Conservation (phyloP, 2,329 filamentous ascomycete genomes). For the Metarhizium rileyi region DNA sequence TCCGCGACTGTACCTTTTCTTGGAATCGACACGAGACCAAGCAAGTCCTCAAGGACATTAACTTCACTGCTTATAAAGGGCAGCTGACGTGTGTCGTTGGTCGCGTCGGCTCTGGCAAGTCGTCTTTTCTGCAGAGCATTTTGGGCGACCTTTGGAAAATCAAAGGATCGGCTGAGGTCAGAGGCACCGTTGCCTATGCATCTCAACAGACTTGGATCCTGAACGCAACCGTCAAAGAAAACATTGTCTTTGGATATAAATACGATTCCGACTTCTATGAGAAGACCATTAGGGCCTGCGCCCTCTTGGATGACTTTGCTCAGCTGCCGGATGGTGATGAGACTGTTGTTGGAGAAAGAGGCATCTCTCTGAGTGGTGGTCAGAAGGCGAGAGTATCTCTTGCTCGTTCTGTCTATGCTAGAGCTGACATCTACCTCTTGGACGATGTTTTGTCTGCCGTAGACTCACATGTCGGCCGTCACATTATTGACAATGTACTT, state of each 20-base stretch:
- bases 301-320: constrained; percentile 80
- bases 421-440: constrained; percentile 90
- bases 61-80: constrained; percentile 83
- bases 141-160: constrained; percentile 89
- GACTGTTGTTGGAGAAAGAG: constrained; percentile 91
- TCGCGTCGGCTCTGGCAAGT: constrained; percentile 90
- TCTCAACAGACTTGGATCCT: constrained; percentile 93
- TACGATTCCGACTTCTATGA: constrained; percentile 94
- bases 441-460: constrained; percentile 94
- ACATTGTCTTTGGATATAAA: constrained; percentile 91
- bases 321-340: constrained; percentile 92
- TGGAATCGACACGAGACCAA: constrained; percentile 79
- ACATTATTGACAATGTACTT: constrained; percentile 90
- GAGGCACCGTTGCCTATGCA: constrained; percentile 81
- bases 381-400: constrained; percentile 92
- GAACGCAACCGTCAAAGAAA: constrained; percentile 95
- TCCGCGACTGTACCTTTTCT: constrained; percentile 81
- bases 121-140: constrained; percentile 78
- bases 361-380: constrained; percentile 90
- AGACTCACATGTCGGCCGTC: constrained; percentile 93
- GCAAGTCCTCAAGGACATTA: constrained; percentile 68
- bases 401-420: constrained; percentile 87
- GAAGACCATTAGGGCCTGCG: constrained; percentile 83
- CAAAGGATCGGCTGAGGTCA: constrained; percentile 71
- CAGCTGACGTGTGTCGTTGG: constrained; percentile 90